Conservation (phyloP, 208 protist species). For the Crithidia bombi region DNA sequence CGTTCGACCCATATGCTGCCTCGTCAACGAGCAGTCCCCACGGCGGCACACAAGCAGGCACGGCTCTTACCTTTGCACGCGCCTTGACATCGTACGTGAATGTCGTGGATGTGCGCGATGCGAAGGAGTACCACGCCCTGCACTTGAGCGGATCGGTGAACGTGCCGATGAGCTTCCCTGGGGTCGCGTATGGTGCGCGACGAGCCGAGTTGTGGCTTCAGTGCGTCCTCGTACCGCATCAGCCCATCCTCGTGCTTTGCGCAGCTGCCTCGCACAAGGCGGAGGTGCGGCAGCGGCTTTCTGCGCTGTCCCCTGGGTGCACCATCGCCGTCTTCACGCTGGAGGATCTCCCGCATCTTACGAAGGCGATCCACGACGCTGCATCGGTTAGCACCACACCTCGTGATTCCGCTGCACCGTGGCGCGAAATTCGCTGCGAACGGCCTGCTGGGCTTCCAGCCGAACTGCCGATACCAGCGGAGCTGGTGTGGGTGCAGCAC, state of each 20-base stretch:
- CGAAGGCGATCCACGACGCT: neutral
- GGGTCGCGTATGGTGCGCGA: conserved; percentile 65
- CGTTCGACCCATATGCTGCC: conserved; percentile 22
- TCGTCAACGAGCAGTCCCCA: neutral
- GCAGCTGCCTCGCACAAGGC: conserved; percentile 28
- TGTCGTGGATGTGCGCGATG: conserved; percentile 64
- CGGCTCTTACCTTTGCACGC: neutral
- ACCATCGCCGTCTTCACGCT: conserved; percentile 41
- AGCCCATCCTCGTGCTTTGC: conserved; percentile 62
- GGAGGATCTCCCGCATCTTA: conserved; percentile 34
- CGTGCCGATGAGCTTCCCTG: conserved; percentile 81
- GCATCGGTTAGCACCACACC: neutral
- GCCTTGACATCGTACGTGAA: conserved; percentile 31
- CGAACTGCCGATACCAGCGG: conserved; percentile 10
- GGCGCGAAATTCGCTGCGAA: conserved; percentile 15
- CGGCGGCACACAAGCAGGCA: neutral
- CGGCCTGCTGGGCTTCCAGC: neutral
- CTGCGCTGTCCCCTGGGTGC: conserved; percentile 41
- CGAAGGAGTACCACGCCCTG: conserved; percentile 49
- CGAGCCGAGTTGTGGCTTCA: conserved; percentile 85
- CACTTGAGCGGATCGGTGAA: conserved; percentile 66
- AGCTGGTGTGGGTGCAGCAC: conserved; percentile 19
- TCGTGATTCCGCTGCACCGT: neutral
- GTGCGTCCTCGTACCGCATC: conserved; percentile 64
- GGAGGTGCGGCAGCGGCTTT: conserved; percentile 37